These are phyloP conservation scores for Botrytis pseudocinerea DNA, from an alignment of 2,329 filamentous ascomycete genomes.

Conservation along the genomic window DNA sequence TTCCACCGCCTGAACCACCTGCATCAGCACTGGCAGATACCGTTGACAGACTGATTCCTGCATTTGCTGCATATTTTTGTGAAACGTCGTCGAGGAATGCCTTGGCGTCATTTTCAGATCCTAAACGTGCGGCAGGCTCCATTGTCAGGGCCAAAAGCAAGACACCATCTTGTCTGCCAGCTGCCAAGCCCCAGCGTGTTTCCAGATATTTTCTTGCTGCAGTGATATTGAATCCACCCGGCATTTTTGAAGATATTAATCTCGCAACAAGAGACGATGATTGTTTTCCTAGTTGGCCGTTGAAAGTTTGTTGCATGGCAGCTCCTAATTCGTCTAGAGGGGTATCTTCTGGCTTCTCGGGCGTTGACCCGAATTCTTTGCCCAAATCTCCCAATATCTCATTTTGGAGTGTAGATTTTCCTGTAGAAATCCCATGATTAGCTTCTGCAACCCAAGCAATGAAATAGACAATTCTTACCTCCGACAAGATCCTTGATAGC, in stretches of 20 bases:
- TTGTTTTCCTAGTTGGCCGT: conserved; percentile 96
- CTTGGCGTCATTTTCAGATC: conserved; percentile 88
- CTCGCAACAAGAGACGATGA: conserved; percentile 90
- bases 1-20: conserved; percentile 71
- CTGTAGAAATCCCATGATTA: conserved; percentile 48
- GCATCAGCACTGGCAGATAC: conserved; percentile 73
- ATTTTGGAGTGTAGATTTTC: conserved; percentile 97
- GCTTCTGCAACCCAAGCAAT: conserved; percentile 22
- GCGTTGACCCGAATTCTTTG: conserved; percentile 97
- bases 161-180: conserved; percentile 88
- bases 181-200: conserved; percentile 83
- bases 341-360: conserved; percentile 97
- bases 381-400: conserved; percentile 97
- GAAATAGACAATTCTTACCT: conserved; percentile 59
- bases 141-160: conserved; percentile 86
- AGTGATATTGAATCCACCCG: conserved; percentile 98
- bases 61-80: conserved; percentile 83
- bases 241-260: conserved; percentile 98
- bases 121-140: conserved; percentile 86
- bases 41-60: conserved; percentile 80
- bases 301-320: conserved; percentile 97
- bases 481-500: conserved; percentile 98
- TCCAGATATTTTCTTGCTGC: conserved; percentile 93
- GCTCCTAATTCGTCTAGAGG: conserved; percentile 93
- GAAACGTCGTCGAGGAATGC: conserved; percentile 84